Conservation (phyloP, 768 basidiomycete species). For the Mycena polygramma region DNA sequence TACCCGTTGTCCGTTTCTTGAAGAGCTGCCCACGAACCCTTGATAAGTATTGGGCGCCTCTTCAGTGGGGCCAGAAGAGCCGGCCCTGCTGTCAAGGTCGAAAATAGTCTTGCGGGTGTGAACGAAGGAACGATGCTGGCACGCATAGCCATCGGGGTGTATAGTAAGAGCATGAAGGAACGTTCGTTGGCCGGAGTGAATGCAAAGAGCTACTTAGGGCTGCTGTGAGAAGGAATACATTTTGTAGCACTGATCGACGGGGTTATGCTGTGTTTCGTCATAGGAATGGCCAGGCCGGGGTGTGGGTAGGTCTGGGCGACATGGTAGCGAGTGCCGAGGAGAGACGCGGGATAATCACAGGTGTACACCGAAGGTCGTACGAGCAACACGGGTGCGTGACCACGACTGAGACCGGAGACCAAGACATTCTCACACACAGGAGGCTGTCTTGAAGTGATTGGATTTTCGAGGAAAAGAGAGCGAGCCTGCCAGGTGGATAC, state of each 20-base stretch:
- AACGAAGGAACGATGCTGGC: neutral
- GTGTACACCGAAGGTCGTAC: neutral
- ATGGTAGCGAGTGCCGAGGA: no score
- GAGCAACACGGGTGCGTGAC: neutral
- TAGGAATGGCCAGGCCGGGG: neutral
- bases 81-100: neutral
- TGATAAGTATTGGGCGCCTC: neutral
- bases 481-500: no score
- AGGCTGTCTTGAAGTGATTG: no score
- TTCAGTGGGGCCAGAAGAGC: neutral
- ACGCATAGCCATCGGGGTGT: slow-evolving; percentile 7
- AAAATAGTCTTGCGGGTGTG: neutral
- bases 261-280: neutral
- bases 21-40: neutral
- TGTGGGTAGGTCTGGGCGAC: neutral
- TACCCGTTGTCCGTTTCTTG: neutral
- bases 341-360: neutral
- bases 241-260: neutral
- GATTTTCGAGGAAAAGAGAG: no score
- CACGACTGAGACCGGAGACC: no score
- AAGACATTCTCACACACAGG: no score
- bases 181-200: neutral
- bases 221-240: neutral
- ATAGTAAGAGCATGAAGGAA: slow-evolving; percentile 5
- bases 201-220: neutral